A percentile compares a stretch with the other conserved stretches of the same genome.
phyloP scores from a whole-genome alignment of 2,329 filamentous ascomycete species.

The Boeremia exigua region DNA sequence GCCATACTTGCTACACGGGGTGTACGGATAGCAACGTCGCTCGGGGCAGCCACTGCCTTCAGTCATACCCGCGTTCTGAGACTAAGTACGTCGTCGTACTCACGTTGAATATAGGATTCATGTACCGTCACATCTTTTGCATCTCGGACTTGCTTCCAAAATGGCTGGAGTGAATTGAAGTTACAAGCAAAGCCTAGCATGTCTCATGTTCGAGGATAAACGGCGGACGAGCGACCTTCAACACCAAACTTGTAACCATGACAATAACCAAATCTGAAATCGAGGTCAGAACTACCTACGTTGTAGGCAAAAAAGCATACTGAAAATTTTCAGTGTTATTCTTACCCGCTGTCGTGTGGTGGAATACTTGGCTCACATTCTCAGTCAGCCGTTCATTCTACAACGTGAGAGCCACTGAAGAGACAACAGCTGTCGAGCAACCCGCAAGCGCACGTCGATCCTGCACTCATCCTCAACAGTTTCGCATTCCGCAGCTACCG shows the following conservation, averaged over 20 bases:
- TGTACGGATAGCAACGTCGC: conserved; percentile 10
- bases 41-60: conserved; percentile 1
- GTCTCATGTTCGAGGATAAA: too few species aligned
- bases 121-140: neutral
- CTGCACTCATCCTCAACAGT: conserved; percentile 15
- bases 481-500: conserved; percentile 4
- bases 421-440: conserved; percentile 12
- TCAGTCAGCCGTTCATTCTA: too few species aligned
- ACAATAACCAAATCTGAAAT: too few species aligned
- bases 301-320: too few species aligned
- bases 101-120: neutral
- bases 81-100: conserved; percentile 10
- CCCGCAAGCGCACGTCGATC: conserved; percentile 12
- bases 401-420: too few species aligned
- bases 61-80: neutral
- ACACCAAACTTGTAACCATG: too few species aligned
- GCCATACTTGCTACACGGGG: neutral
- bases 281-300: too few species aligned
- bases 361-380: too few species aligned
- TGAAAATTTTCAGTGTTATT: too few species aligned
- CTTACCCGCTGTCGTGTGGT: too few species aligned
- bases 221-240: too few species aligned
- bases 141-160: conserved; percentile 2
- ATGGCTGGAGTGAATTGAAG: neutral
- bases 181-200: neutral